Percentiles rank a stretch among this genome's conserved stretches.
These are phyloP conservation scores for Chaetomiaceae sp. DNA, from an alignment of 2,329 filamentous ascomycete genomes.

Conservation along the genomic window DNA sequence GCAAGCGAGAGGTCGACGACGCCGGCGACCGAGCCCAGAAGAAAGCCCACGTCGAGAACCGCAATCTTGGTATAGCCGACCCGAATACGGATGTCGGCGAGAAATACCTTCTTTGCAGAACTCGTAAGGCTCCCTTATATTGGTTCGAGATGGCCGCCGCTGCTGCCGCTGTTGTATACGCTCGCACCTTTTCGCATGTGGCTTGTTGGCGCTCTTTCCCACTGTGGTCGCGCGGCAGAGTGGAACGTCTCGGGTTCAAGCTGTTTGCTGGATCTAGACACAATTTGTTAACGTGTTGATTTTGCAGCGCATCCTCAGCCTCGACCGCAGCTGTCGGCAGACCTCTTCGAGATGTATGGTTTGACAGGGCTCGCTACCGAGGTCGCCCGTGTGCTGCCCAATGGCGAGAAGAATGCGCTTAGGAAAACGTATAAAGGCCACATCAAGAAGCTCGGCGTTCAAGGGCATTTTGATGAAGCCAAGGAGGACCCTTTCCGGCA, in stretches of 20 bases:
- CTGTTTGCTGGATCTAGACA: slow-evolving; percentile 7
- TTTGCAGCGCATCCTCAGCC: slow-evolving; percentile 43
- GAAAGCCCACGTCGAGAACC: slow-evolving; percentile 57
- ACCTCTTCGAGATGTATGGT: slow-evolving; percentile 54
- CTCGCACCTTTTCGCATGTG: slow-evolving; percentile 16
- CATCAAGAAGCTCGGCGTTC: slow-evolving; percentile 57
- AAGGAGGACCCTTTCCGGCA: slow-evolving; percentile 49
- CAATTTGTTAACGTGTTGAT: slow-evolving; percentile 29
- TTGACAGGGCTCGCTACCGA: slow-evolving; percentile 52
- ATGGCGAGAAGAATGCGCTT: slow-evolving; percentile 61
- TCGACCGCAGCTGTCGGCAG: slow-evolving; percentile 45
- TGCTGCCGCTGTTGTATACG: slow-evolving; percentile 15
- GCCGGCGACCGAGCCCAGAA: slow-evolving; percentile 51
- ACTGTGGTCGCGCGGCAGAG: not conserved
- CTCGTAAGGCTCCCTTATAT: slow-evolving; percentile 55
- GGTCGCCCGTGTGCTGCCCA: slow-evolving; percentile 57
- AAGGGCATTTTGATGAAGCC: slow-evolving; percentile 54
- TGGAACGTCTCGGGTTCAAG: not conserved
- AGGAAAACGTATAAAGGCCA: slow-evolving; percentile 64
- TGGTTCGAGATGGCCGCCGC: slow-evolving; percentile 15
- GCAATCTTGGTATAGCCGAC: slow-evolving; percentile 56
- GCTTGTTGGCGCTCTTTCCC: slow-evolving; percentile 2
- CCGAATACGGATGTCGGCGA: slow-evolving; percentile 60
- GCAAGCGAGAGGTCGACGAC: slow-evolving; percentile 55
- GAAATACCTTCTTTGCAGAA: slow-evolving; percentile 62